These are phyloP conservation scores for Candida schatavii DNA, from an alignment of 805 yeast species.

Conservation along the genomic window DNA sequence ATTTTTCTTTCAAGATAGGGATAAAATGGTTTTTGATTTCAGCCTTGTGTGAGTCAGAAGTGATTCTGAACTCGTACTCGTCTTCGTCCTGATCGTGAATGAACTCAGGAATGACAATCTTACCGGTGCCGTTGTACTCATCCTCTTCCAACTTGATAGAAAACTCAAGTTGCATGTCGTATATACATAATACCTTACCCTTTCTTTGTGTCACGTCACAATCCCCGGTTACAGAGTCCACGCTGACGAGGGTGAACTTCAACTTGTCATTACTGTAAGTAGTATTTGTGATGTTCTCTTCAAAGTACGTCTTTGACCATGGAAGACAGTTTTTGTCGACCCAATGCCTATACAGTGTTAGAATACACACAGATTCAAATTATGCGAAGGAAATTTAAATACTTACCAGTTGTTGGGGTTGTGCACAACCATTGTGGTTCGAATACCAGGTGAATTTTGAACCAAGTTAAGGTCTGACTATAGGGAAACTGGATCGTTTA, in stretches of 20 bases:
- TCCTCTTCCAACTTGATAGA: slow-evolving; percentile 40
- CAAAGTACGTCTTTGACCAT: slow-evolving; percentile 56
- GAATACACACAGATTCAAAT: not conserved
- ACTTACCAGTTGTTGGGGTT: slow-evolving; percentile 66
- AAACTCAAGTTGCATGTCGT: slow-evolving; percentile 58
- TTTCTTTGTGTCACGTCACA: slow-evolving; percentile 83
- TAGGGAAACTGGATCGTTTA: no score
- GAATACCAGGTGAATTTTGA: no score
- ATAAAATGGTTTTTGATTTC: slow-evolving; percentile 48
- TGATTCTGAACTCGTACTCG: slow-evolving; percentile 53
- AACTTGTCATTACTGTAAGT: slow-evolving; percentile 22
- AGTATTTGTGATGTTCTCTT: slow-evolving; percentile 33
- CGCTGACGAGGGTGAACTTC: slow-evolving; percentile 31
- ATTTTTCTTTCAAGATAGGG: slow-evolving; percentile 48
- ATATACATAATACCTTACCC: slow-evolving; percentile 75
- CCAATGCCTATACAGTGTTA: slow-evolving; percentile 51
- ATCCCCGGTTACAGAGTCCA: slow-evolving; percentile 57
- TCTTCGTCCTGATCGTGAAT: slow-evolving; percentile 75
- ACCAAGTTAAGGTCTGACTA: no score
- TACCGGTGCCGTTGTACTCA: slow-evolving; percentile 38
- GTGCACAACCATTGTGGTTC: slow-evolving; percentile 59
- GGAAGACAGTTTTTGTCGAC: slow-evolving; percentile 65
- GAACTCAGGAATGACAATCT: slow-evolving; percentile 59
- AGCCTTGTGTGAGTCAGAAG: slow-evolving; percentile 33
- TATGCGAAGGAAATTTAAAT: not conserved